Base-by-base conservation (phyloP, 192 early-diverging fungal genomes). In the Backusella westeae region DNA sequence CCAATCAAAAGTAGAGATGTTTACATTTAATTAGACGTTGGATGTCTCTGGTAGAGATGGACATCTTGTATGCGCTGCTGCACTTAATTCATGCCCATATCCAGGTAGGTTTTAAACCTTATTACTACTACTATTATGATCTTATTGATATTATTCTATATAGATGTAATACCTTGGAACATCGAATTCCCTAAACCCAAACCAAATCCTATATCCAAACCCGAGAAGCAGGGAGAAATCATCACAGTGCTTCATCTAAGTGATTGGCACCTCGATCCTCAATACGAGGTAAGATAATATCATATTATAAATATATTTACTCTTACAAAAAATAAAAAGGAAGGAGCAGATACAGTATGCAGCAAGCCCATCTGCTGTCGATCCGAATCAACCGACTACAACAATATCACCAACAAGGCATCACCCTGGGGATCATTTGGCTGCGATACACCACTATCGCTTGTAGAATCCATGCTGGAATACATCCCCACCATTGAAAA, bases 221-320 rank as follows among this genome's bases (percentile, higher is more conserved):
- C 39, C 38, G 79, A 77, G 26, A 63, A 63, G n/a, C 21, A 63
- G 10, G 56, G 23, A 12, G 23, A 63, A 63, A 4, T 63, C 19
- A 29, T 63, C 8, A 63, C 84, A 34, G 80, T 88, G 15, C 69
- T 88, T 34, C 87, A 88, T 66, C 74, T 88, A 32, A 85, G 83
- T n/a, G 87, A 88, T 77, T 87, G 86, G 85, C 87, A 88, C 73
- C 78, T 86, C 10, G 87, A 88, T 44, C 87, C 87, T 3, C 41
- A 80, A 6, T 88, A 88, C 39, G 63, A 80, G 32, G 75, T 82
- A 49, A 73, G 14, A 23, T 14, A 12, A 23, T 39, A 32, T 49
- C 1, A 49, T n/a, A 6, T 49, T 29, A 5, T 49, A 19, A 19
- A 6, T 19, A 1, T 49, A 36, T 35, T 67, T 7, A 67, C 1